phyloP scores from a whole-genome alignment of 305 asterid species.

The Fraxinus greggii region DNA sequence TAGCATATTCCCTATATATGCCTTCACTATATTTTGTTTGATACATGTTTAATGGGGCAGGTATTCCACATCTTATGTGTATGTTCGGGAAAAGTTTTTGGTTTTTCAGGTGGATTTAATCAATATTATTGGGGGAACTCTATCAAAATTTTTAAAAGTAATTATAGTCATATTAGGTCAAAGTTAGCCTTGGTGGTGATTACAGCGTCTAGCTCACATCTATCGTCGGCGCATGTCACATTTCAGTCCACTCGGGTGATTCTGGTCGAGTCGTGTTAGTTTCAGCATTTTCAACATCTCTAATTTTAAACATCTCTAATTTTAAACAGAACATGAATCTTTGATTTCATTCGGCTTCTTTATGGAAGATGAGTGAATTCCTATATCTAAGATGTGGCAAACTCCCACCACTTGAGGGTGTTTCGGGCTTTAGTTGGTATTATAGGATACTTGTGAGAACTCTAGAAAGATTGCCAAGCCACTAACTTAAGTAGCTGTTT shows the following conservation, averaged over 20 bases:
- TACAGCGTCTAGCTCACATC: neutral
- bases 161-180: neutral
- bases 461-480: neutral
- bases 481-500: neutral
- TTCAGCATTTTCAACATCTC: neutral
- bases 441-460: neutral
- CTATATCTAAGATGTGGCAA: neutral
- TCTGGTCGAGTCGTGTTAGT: neutral
- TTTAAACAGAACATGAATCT: neutral
- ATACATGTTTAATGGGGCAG: neutral
- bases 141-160: neutral
- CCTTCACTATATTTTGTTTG: neutral
- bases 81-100: neutral
- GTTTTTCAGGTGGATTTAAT: neutral
- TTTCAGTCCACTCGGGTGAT: neutral
- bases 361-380: neutral
- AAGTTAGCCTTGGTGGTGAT: neutral
- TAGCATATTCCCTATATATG: neutral
- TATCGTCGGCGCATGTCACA: neutral
- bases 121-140: neutral
- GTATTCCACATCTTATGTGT: neutral
- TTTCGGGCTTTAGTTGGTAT: neutral
- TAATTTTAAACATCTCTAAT: neutral
- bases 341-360: neutral
- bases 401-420: neutral